phyloP scores from a whole-genome alignment of 495 filamentous ascomycete genomes.

The Trypethelium eluteriae region DNA sequence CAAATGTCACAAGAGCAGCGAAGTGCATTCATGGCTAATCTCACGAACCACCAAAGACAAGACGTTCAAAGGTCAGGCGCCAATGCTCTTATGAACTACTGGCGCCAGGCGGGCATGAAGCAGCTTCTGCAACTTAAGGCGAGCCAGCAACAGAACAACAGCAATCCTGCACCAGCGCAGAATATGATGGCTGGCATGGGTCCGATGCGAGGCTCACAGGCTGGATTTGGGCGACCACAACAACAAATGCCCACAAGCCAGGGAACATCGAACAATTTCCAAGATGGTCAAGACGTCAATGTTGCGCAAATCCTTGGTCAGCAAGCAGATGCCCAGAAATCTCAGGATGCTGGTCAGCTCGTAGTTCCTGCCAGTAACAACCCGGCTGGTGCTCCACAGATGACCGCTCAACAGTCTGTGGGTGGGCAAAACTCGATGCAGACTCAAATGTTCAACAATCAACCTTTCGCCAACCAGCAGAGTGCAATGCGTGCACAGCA shows the following conservation, averaged over 20 bases:
- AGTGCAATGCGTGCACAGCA: conserved; percentile 29
- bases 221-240: conserved; percentile 3
- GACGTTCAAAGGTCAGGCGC: background rate
- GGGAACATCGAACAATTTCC: conserved; percentile 35
- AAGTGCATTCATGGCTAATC: background rate
- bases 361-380: conserved; percentile 60
- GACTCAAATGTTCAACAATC: conserved; percentile 30
- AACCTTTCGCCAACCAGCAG: conserved; percentile 27
- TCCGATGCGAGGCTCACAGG: background rate
- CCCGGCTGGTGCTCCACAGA: conserved; percentile 39
- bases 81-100: background rate
- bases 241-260: conserved; percentile 12
- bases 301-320: conserved; percentile 52
- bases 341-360: conserved; percentile 57
- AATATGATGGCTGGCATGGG: conserved; percentile 4
- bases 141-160: conserved; percentile 5
- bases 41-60: conserved; percentile 6
- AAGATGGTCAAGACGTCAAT: conserved; percentile 41
- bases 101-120: background rate
- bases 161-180: conserved; percentile 9
- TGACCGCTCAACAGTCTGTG: background rate
- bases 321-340: conserved; percentile 54
- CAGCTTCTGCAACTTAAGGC: conserved; percentile 1
- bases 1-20: conserved; percentile 9
- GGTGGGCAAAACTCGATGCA: conserved; percentile 33